Evolutionary conservation across 129 eudicot species (phyloP).

Genomic region (Flaveria robusta): DNA sequence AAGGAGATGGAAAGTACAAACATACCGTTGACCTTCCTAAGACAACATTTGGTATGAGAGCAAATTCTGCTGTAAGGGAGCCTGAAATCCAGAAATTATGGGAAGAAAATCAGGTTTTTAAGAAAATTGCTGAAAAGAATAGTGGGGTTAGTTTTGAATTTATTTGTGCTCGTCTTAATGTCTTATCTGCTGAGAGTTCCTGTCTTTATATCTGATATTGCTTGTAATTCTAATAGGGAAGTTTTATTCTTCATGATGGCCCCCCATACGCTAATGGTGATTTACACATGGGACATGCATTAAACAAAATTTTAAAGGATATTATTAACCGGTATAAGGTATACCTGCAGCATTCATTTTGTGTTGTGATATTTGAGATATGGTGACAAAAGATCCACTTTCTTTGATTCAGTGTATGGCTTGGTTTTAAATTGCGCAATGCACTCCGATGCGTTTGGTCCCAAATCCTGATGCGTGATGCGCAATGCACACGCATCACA

Average conservation of each 20-base stretch:
- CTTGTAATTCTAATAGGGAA: constrained; percentile 53
- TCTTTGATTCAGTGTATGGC: neutral
- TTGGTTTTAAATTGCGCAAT: too few relatives aligned
- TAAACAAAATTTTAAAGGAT: constrained; percentile 93
- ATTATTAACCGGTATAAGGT: constrained; percentile 97
- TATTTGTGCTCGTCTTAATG: neutral
- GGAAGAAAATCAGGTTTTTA: constrained; percentile 93
- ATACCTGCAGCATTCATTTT: constrained; percentile 16
- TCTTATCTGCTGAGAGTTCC: constrained; percentile 9
- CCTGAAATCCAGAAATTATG: constrained; percentile 96
- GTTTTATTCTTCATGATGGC: constrained; percentile 91
- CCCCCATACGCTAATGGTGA: constrained; percentile 99
- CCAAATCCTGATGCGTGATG: too few relatives aligned
- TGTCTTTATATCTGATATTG: constrained; percentile 31
- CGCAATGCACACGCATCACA: too few relatives aligned
- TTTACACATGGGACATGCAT: constrained; percentile 97
- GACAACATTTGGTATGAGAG: constrained; percentile 80
- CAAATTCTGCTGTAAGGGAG: constrained; percentile 83
- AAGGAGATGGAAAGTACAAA: constrained; percentile 91
- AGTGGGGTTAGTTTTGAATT: constrained; percentile 62
- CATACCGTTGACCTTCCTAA: constrained; percentile 89
- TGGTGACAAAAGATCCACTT: constrained; percentile 1
- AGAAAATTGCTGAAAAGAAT: constrained; percentile 72
- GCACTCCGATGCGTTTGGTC: too few relatives aligned
- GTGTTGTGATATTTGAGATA: neutral